Conservation (phyloP, 306 rosid species). For the Fragaria vesca region DNA sequence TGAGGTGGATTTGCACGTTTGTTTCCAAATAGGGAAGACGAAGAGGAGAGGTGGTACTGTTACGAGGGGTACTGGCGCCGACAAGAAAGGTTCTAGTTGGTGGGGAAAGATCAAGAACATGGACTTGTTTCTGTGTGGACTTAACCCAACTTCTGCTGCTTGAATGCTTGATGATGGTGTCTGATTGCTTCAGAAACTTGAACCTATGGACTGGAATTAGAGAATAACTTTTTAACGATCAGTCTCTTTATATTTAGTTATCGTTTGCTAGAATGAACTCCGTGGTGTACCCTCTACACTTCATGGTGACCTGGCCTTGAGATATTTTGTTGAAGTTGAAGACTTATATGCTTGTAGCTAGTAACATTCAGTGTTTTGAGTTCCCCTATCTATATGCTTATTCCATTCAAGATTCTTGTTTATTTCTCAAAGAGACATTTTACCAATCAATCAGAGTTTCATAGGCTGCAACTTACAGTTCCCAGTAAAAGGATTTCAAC, state of each 20-base stretch:
- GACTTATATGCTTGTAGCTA: neutral
- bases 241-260: constrained; percentile 21
- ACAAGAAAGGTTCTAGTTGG: constrained; percentile 26
- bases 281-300: neutral
- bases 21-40: constrained; percentile 54
- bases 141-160: constrained; percentile 34
- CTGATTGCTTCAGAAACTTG: neutral
- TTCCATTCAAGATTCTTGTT: neutral
- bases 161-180: constrained; percentile 5
- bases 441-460: neutral
- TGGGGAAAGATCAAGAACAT: constrained; percentile 74
- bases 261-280: neutral
- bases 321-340: neutral
- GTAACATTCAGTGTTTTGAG: neutral
- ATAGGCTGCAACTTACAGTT: neutral
- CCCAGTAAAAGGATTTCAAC: neutral
- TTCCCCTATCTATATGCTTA: neutral
- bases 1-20: constrained; percentile 49
- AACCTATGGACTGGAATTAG: neutral
- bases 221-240: neutral
- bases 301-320: neutral
- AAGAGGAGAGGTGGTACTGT: constrained; percentile 27
- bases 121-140: constrained; percentile 77
- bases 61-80: constrained; percentile 4
- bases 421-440: neutral